These are phyloP conservation scores for Chaetomium globosum DNA, from an alignment of 2,329 filamentous ascomycete genomes.

Conservation along the genomic window DNA sequence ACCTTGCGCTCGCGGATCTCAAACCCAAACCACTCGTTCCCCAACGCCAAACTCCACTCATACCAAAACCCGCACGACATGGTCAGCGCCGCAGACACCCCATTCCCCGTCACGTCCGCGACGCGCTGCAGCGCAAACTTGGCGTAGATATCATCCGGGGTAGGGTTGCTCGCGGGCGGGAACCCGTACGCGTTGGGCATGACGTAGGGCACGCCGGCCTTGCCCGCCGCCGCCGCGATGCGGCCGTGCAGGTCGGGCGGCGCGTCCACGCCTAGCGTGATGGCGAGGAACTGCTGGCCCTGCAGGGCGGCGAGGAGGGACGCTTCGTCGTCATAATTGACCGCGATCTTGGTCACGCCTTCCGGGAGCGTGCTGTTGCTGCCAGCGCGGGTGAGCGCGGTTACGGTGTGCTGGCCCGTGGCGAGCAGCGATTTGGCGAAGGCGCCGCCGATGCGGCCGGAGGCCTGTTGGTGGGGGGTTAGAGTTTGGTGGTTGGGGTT, in stretches of 20 bases:
- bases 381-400: slow-evolving; percentile 27
- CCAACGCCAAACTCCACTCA: slow-evolving; percentile 51
- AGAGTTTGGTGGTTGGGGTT: background rate
- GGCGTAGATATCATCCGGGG: slow-evolving; percentile 31
- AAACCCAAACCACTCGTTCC: slow-evolving; percentile 36
- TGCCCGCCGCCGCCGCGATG: slow-evolving; percentile 53
- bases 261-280: slow-evolving; percentile 50
- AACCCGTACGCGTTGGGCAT: slow-evolving; percentile 52
- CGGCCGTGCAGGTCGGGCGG: slow-evolving; percentile 49
- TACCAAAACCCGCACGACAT: slow-evolving; percentile 56
- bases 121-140: slow-evolving; percentile 32
- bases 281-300: slow-evolving; percentile 49
- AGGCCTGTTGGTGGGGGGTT: slow-evolving; percentile 1
- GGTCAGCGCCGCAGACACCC: slow-evolving; percentile 39
- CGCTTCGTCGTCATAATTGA: slow-evolving; percentile 28
- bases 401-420: slow-evolving; percentile 29
- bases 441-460: slow-evolving; percentile 23
- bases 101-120: slow-evolving; percentile 47
- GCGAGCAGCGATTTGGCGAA: slow-evolving; percentile 12
- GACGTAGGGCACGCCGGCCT: slow-evolving; percentile 55
- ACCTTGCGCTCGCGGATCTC: slow-evolving; percentile 27
- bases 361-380: slow-evolving; percentile 21
- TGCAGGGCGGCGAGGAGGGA: slow-evolving; percentile 25
- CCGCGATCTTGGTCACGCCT: slow-evolving; percentile 21
- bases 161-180: slow-evolving; percentile 37